Evolutionary conservation across 1,139 yeast species (phyloP).

Genomic region (Geotrichum carabidarum): DNA sequence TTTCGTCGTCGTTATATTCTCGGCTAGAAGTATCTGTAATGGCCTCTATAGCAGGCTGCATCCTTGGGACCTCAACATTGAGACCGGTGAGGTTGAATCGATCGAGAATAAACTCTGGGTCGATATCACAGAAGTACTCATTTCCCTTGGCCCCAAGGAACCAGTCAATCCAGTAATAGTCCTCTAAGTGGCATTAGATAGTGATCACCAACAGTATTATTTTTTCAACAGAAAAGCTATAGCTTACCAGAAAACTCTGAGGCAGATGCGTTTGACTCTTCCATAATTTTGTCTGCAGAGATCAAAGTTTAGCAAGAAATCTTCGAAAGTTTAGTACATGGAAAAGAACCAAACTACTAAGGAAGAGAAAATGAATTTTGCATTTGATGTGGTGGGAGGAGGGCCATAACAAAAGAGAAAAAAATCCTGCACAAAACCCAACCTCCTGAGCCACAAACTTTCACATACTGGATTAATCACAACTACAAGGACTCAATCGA

Average conservation of each 20-base stretch:
- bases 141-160: slow-evolving; percentile 88
- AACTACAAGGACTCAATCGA: too few species aligned
- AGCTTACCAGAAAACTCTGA: slow-evolving; percentile 17
- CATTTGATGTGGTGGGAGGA: neutral
- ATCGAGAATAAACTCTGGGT: slow-evolving; percentile 86
- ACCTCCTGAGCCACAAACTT: neutral
- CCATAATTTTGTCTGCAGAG: neutral
- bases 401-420: neutral
- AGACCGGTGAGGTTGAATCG: slow-evolving; percentile 90
- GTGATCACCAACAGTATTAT: neutral
- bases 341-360: neutral
- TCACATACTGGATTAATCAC: too few species aligned
- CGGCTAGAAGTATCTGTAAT: slow-evolving; percentile 61
- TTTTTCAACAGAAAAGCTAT: too few species aligned
- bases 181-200: slow-evolving; percentile 38
- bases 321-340: too few species aligned
- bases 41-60: slow-evolving; percentile 77
- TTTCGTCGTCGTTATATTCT: slow-evolving; percentile 49
- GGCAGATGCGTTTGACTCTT: slow-evolving; percentile 8
- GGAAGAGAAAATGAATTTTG: neutral
- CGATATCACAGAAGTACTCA: slow-evolving; percentile 93
- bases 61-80: slow-evolving; percentile 73
- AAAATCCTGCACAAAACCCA: neutral
- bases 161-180: slow-evolving; percentile 83
- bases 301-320: neutral